Evolutionary conservation across 192 early-diverging fungal species (phyloP), one percentile per base, ranked within the genome.

Genomic region (Paraglomus brasilianum): DNA sequence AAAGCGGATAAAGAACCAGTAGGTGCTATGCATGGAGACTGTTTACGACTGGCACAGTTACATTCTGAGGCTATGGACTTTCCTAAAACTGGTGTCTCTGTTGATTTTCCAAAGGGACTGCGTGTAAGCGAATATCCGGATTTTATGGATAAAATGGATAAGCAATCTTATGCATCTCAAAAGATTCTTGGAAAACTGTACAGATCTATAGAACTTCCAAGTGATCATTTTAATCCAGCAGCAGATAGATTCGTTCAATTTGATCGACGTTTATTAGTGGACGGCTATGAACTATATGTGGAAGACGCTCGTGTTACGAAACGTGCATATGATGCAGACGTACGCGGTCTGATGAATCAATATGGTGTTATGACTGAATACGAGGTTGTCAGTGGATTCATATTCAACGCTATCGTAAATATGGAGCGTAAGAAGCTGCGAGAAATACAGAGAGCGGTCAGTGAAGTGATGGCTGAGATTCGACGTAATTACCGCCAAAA

Each of bases 31-130:
- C 61, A 86, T 58, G 79, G 76, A 4, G 70, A 72, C 13, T 91
- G 88, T 58, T 30, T 88, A 0, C 69, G 71, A 0, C 76, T 93
- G 13, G 91, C 91, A 2, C 78, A 86, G 43, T 71, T 91, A 1
- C 87, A 89, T 64, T 90, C 89, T 11, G 77, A 77, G 8, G 91
- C 91, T 1, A 89, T 93, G 4, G 91, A 93, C 73, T 93, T 87
- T 41, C 82, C 85, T 8, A 93, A 93, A 67, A 83, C 87, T 15
- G 86, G 84, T 1, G 78, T 74, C 14, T 83, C 89, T 19, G 87
- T 84, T 4, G 44, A 43, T 6, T 69, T 90, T 39, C 70, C 57
- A 15, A 30, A 45, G 0, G 81, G 80, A 8, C 70, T 87, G 1
- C 47, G 71, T 22, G 81, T 81, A 5, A 69, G 64, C 36, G 21